These are phyloP conservation scores for Salinomyces thailandicus DNA, from an alignment of 2,329 filamentous ascomycete species.

Conservation along the genomic window DNA sequence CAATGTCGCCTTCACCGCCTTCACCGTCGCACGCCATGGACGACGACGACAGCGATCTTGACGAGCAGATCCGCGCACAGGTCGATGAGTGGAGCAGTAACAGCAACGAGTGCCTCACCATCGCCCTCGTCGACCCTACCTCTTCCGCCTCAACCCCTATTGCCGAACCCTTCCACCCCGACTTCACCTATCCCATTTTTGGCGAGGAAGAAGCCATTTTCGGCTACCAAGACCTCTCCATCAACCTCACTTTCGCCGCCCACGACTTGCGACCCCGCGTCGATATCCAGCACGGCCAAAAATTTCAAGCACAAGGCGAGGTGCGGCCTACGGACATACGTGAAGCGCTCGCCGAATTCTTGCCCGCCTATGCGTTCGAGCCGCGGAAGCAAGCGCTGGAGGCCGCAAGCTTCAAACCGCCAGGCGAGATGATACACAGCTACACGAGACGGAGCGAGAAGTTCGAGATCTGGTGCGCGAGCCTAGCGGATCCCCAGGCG, in stretches of 20 bases:
- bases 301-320: slow-evolving; percentile 58
- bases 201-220: slow-evolving; percentile 88
- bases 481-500: slow-evolving; percentile 57
- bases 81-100: slow-evolving; percentile 41
- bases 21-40: too few relatives aligned
- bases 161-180: slow-evolving; percentile 55
- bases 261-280: slow-evolving; percentile 73
- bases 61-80: slow-evolving; percentile 16
- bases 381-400: slow-evolving; percentile 12
- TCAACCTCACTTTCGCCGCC: slow-evolving; percentile 59
- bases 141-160: slow-evolving; percentile 33
- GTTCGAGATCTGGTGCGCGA: slow-evolving; percentile 80
- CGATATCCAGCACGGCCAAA: slow-evolving; percentile 58
- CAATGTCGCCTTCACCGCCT: too few relatives aligned
- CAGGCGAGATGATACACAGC: slow-evolving; percentile 58
- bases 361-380: slow-evolving; percentile 52
- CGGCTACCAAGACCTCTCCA: slow-evolving; percentile 71
- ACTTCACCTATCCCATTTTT: slow-evolving; percentile 85
- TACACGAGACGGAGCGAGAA: slow-evolving; percentile 49
- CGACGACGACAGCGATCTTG: slow-evolving; percentile 19
- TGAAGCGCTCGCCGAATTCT: slow-evolving; percentile 51
- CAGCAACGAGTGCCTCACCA: slow-evolving; percentile 51
- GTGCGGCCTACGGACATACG: slow-evolving; percentile 59
- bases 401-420: slow-evolving; percentile 56
- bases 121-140: slow-evolving; percentile 48